phyloP scores from a whole-genome alignment of 495 filamentous ascomycete species.

The Evansstolkia leycettana region DNA sequence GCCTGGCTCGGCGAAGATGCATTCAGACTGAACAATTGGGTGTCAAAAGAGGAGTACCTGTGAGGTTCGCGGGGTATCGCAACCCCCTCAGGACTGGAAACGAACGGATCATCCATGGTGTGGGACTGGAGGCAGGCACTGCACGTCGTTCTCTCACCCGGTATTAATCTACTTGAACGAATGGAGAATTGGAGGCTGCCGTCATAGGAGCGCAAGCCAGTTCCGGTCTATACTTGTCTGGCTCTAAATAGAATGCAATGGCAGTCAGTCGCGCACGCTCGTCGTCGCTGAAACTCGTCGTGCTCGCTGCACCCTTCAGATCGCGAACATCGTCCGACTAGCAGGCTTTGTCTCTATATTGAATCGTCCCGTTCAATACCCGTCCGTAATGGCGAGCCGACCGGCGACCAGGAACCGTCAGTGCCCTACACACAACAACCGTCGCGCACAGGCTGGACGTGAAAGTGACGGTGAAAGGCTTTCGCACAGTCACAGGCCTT shows the following conservation, averaged over 20 bases:
- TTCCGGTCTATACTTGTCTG: constrained; percentile 13
- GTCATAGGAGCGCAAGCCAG: constrained; percentile 4
- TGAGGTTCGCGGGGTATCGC: constrained; percentile 40
- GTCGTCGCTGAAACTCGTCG: constrained; percentile 9
- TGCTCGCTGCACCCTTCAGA: constrained; percentile 11
- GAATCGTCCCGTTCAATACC: no score
- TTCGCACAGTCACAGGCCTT: no score
- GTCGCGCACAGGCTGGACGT: no score
- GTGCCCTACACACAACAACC: no score
- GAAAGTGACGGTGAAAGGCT: no score
- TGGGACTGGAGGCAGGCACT: constrained; percentile 15
- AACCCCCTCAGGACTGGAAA: constrained; percentile 23
- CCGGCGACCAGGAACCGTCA: constrained; percentile 17
- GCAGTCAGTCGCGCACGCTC: constrained; percentile 17
- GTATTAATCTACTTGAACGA: no score
- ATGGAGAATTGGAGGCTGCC: not conserved
- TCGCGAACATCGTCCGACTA: constrained; percentile 16
- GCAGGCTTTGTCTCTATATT: no score
- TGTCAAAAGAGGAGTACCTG: constrained; percentile 69
- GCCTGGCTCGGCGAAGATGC: constrained; percentile 71
- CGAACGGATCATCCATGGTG: constrained; percentile 46
- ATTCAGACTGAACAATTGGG: constrained; percentile 64
- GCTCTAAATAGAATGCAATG: constrained; percentile 13
- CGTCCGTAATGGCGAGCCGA: constrained; percentile 13
- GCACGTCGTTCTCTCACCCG: constrained; percentile 5